Base-by-base conservation (phyloP, 768 basidiomycete genomes). In the Ramaria rubella region DNA sequence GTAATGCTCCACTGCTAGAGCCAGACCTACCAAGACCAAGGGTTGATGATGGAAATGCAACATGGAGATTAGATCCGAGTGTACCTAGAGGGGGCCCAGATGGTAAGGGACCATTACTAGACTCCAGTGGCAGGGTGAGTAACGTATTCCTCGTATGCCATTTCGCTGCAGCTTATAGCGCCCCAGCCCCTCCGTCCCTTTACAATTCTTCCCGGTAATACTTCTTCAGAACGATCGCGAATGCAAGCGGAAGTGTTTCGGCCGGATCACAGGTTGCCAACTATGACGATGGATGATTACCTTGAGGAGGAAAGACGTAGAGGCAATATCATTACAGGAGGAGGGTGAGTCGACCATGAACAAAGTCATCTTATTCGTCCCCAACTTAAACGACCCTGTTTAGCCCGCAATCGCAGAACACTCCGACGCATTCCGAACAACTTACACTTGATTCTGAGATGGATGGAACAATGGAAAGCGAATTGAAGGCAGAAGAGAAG, bases 231-330 rank as follows among this genome's bases (percentile, higher is more conserved):
- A 62, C 83, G 94, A 57, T 77, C 84, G 40, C 79, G 83, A 24
- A 66, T 96, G 5, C 85, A 86, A 65, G 71, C 79, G 1, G 82
- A 89, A 64, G 94, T 98, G 3, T 98, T 97, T 71, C 81, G 85
- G 15, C 81, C 90, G 14, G 81, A 81, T 11, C 83, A 96, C 64
- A 81, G 86, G 42, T 73, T 98, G 30, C 96, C 96, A 4, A 94
- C 92, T 0, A 97, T 99, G 96, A 81, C 89, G 1, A 81, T 98
- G 57, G 95, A 98, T 63, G 90, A 98, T 69, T 97, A 94, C 66
- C 78, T 99, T 30, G 82, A 89, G 65, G 82, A 91, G 55, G 95
- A 99, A 65, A 75, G 76, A 48, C 77, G 83, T 64, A 74, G 88
- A 55, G 95, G 95, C 0, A 94, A 92, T 52, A 83, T 98, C 62